A percentile compares a stretch with the other conserved stretches of the same genome.
Conservation (phyloP, 225 moss, liverwort and hornwort genomes). For the Sphagnum tenellum region DNA sequence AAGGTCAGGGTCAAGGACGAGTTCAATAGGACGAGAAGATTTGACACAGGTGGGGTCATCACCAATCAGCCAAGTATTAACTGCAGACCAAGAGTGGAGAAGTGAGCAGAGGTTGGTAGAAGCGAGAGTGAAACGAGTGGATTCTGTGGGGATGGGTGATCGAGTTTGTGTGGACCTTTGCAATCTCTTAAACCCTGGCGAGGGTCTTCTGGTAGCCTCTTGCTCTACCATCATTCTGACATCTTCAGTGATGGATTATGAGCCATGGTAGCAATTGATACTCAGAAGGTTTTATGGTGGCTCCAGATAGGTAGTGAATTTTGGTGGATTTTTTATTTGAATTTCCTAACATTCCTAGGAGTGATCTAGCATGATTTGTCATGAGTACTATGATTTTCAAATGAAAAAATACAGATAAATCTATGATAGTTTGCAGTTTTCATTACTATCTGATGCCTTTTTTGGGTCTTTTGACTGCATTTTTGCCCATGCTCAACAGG, state of each 20-base stretch:
- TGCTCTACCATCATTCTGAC: neutral
- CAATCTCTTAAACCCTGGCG: constrained; percentile 38
- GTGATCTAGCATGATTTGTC: neutral
- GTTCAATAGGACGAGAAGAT: constrained; percentile 11
- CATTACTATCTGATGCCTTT: too few relatives aligned
- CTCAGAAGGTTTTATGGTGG: neutral
- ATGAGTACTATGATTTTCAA: too few relatives aligned
- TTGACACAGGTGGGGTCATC: constrained; percentile 12
- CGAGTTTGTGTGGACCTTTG: constrained; percentile 51
- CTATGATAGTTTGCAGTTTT: too few relatives aligned
- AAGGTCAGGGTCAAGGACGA: neutral
- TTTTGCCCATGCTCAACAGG: constrained; percentile 17
- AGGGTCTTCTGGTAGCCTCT: constrained; percentile 39
- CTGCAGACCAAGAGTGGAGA: too few relatives aligned
- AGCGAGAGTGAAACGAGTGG: constrained; percentile 30
- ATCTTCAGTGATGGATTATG: too few relatives aligned
- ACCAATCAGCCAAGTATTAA: constrained; percentile 1
- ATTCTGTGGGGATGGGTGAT: constrained; percentile 46
- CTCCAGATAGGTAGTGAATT: neutral
- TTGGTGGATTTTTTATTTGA: neutral
- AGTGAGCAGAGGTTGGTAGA: constrained; percentile 19
- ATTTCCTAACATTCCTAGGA: neutral
- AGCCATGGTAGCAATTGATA: too few relatives aligned
- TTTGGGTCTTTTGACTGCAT: too few relatives aligned
- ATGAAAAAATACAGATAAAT: too few relatives aligned